phyloP scores from a whole-genome alignment of 345 rosid genomes.

The Acer campestre region DNA sequence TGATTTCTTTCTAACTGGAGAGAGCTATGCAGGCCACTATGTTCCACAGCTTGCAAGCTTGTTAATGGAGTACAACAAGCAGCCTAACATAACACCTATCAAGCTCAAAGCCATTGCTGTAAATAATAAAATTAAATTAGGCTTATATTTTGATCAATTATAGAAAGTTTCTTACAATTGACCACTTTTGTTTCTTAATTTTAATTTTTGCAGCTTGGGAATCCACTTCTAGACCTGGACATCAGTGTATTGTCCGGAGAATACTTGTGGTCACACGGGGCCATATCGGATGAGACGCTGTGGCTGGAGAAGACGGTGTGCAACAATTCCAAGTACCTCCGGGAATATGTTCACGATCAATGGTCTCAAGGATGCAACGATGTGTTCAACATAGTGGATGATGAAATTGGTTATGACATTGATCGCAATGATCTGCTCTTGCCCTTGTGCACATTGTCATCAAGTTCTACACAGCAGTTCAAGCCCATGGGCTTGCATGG shows the following conservation, averaged over 20 bases:
- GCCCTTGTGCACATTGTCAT: slow-evolving; percentile 18
- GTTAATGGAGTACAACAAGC: slow-evolving; percentile 35
- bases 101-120: slow-evolving; percentile 43
- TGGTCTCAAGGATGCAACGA: slow-evolving; percentile 32
- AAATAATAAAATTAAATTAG: neutral
- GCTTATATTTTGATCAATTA: too few species aligned
- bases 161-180: too few species aligned
- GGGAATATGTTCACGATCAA: slow-evolving; percentile 11
- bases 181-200: neutral
- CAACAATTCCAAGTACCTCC: slow-evolving; percentile 30
- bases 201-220: slow-evolving; percentile 36
- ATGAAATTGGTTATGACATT: slow-evolving; percentile 24
- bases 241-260: slow-evolving; percentile 35
- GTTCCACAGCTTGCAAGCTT: slow-evolving; percentile 41
- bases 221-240: slow-evolving; percentile 44
- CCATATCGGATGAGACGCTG: slow-evolving; percentile 38
- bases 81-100: slow-evolving; percentile 21
- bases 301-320: slow-evolving; percentile 33
- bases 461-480: slow-evolving; percentile 24
- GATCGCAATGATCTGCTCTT: slow-evolving; percentile 26
- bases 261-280: slow-evolving; percentile 41
- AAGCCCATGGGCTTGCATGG: slow-evolving; percentile 26
- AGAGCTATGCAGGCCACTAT: slow-evolving; percentile 52
- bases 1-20: slow-evolving; percentile 38
- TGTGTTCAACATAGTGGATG: slow-evolving; percentile 23